phyloP scores from a whole-genome alignment of 108 stramenopile species.

The Skeletonema menzelii region DNA sequence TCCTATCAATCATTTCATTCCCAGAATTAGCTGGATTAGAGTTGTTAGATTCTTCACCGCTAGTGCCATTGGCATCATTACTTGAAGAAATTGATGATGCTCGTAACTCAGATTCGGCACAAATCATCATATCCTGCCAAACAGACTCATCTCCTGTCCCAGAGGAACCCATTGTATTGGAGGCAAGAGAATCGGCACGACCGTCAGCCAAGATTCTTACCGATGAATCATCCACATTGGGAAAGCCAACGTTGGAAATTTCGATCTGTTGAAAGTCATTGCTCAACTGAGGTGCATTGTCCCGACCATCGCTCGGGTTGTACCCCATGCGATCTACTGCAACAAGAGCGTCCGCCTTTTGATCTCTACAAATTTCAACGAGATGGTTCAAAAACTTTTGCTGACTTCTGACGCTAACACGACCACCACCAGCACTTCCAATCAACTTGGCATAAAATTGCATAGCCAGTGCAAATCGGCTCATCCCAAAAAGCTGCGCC shows the following conservation, averaged over 20 bases:
- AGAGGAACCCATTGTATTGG: slow-evolving; percentile 11
- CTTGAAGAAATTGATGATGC: slow-evolving; percentile 28
- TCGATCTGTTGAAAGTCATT: slow-evolving; percentile 64
- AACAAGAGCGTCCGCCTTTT: slow-evolving; percentile 64
- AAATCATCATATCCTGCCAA: slow-evolving; percentile 73
- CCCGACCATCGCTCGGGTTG: slow-evolving; percentile 23
- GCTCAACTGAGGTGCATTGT: slow-evolving; percentile 21
- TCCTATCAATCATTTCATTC: slow-evolving; percentile 55
- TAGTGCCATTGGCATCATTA: slow-evolving; percentile 5
- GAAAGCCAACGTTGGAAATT: slow-evolving; percentile 72
- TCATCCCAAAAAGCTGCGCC: slow-evolving; percentile 81
- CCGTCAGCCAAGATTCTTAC: slow-evolving; percentile 53
- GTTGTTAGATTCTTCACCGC: slow-evolving; percentile 36
- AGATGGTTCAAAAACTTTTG: slow-evolving; percentile 82
- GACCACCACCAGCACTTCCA: slow-evolving; percentile 51
- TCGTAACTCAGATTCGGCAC: slow-evolving; percentile 64
- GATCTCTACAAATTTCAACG: slow-evolving; percentile 72
- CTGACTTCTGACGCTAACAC: slow-evolving; percentile 77
- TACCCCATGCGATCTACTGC: slow-evolving; percentile 78
- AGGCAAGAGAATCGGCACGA: slow-evolving; percentile 33
- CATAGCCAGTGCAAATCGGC: slow-evolving; percentile 65
- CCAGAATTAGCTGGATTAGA: slow-evolving; percentile 50
- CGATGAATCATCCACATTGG: slow-evolving; percentile 61
- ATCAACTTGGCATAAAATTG: slow-evolving; percentile 82
- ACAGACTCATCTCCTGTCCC: slow-evolving; percentile 32